A percentile compares a stretch with the other conserved stretches of the same genome.
Conservation (phyloP, 495 filamentous ascomycete genomes). For the Umbilicaria muhlenbergii region DNA sequence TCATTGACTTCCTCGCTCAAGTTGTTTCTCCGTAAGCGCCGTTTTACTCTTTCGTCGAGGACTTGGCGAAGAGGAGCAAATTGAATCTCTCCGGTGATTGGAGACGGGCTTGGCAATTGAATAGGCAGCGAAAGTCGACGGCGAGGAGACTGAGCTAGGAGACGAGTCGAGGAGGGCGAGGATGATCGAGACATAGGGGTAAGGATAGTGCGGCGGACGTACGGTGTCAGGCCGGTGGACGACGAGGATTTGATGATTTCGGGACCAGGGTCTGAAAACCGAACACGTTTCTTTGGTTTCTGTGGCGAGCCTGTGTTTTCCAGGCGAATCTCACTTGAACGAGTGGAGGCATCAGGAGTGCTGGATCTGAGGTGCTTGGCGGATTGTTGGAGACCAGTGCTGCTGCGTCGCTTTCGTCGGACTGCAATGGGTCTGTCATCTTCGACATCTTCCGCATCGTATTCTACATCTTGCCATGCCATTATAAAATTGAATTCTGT, state of each 20-base stretch:
- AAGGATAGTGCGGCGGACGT: slow-evolving; percentile 41
- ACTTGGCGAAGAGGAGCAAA: slow-evolving; percentile 56
- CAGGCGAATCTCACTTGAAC: not conserved
- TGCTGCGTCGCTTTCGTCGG: slow-evolving; percentile 15
- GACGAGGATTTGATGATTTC: slow-evolving; percentile 16
- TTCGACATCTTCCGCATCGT: not conserved
- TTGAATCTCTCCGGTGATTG: slow-evolving; percentile 28
- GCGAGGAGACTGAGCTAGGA: slow-evolving; percentile 15
- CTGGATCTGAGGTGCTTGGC: not conserved
- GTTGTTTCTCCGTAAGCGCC: slow-evolving; percentile 52
- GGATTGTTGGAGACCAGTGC: slow-evolving; percentile 5
- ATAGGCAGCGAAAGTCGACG: slow-evolving; percentile 17
- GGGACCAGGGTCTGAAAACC: slow-evolving; percentile 58
- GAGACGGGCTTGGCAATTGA: slow-evolving; percentile 12
- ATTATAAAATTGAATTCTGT: not conserved
- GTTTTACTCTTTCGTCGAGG: slow-evolving; percentile 53
- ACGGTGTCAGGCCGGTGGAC: slow-evolving; percentile 55
- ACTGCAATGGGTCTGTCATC: slow-evolving; percentile 16
- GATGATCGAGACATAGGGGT: slow-evolving; percentile 22
- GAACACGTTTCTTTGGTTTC: slow-evolving; percentile 42
- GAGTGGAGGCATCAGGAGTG: not conserved
- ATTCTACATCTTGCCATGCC: not conserved
- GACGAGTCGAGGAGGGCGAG: slow-evolving; percentile 13
- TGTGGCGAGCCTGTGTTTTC: slow-evolving; percentile 8
- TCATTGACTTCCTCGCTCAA: slow-evolving; percentile 62